Evolutionary conservation across 2,329 filamentous ascomycete species (phyloP).

Genomic region (Stagonosporopsis cucurbitacearum): DNA sequence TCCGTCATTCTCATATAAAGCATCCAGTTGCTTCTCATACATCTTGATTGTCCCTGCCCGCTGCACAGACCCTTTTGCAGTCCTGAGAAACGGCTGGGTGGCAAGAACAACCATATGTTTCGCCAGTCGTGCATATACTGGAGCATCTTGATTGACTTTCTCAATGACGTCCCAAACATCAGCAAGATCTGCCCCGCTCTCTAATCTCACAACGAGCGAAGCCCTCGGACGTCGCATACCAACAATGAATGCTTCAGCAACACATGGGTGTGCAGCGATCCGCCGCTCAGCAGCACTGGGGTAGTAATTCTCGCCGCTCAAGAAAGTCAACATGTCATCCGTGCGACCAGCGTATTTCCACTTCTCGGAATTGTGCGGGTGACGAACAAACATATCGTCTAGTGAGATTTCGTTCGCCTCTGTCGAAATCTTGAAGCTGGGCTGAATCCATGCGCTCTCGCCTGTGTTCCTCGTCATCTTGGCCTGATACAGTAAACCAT

Average conservation of each 20-base stretch:
- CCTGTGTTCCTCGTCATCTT: not conserved
- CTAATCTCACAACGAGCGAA: not conserved
- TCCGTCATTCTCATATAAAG: not conserved
- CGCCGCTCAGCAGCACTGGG: not conserved
- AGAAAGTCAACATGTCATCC: not conserved
- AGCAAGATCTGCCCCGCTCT: not conserved
- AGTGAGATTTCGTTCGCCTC: not conserved
- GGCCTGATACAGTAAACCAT: not conserved
- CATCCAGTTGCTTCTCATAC: not conserved
- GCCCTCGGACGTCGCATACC: not conserved
- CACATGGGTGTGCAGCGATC: not conserved
- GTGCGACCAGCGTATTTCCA: not conserved
- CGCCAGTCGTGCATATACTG: not conserved
- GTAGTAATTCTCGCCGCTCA: not conserved
- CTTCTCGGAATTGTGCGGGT: not conserved
- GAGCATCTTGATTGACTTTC: not conserved
- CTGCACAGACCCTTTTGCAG: not conserved
- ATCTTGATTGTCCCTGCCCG: not conserved
- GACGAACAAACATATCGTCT: not conserved
- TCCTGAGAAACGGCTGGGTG: not conserved
- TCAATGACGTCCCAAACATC: not conserved
- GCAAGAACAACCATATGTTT: not conserved
- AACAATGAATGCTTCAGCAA: not conserved
- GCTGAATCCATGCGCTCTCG: not conserved
- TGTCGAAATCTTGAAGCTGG: not conserved